These are phyloP conservation scores for Galerina marginata DNA, from an alignment of 768 basidiomycete genomes.

Conservation along the genomic window DNA sequence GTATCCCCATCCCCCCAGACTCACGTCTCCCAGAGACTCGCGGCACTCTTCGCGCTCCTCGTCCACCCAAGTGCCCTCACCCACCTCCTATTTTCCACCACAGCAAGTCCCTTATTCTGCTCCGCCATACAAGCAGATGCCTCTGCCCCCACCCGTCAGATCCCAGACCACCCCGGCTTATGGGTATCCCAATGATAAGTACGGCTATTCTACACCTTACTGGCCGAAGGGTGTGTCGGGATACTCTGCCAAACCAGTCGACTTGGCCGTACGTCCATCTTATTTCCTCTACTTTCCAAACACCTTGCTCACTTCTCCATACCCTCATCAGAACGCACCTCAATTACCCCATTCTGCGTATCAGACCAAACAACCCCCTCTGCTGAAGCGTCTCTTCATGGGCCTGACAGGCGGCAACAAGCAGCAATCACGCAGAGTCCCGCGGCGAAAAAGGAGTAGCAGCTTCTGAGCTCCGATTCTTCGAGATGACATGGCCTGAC, in stretches of 20 bases:
- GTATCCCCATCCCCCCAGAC: constrained; percentile 19
- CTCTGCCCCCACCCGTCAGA: constrained; percentile 11
- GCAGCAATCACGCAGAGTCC: constrained; percentile 19
- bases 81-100: constrained; percentile 24
- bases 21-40: constrained; percentile 30
- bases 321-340: constrained; percentile 22
- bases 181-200: constrained; percentile 20
- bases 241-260: constrained; percentile 18
- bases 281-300: not conserved
- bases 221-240: constrained; percentile 3
- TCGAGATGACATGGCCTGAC: not conserved
- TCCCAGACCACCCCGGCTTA: constrained; percentile 20
- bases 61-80: constrained; percentile 24
- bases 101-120: constrained; percentile 24
- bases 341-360: constrained; percentile 31
- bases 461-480: constrained; percentile 24
- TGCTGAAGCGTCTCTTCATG: constrained; percentile 32
- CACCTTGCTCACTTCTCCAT: constrained; percentile 1
- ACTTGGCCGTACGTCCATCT: constrained; percentile 25
- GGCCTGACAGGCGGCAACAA: constrained; percentile 26
- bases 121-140: constrained; percentile 19
- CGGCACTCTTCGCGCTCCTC: constrained; percentile 33
- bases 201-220: constrained; percentile 15
- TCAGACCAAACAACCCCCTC: constrained; percentile 26
- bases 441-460: constrained; percentile 30